Conservation (phyloP, 352 stramenopile species). For the Phytopythium sindhum region DNA sequence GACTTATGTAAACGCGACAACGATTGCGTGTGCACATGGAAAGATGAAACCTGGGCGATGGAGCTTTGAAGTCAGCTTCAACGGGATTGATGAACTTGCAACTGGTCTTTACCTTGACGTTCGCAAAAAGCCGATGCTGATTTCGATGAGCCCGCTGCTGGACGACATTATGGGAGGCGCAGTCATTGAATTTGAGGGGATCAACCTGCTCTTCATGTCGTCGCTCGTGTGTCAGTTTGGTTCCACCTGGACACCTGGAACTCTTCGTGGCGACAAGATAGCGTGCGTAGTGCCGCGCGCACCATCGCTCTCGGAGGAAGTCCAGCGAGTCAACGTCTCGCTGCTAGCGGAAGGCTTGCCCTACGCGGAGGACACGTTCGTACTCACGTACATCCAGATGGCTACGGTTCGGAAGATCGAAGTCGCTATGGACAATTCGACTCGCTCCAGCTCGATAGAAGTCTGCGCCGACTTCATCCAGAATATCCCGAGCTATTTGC, state of each 20-base stretch:
- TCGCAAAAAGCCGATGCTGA: conserved; percentile 16
- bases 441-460: background rate
- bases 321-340: conserved; percentile 25
- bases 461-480: conserved; percentile 1
- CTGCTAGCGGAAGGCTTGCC: conserved; percentile 9
- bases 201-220: conserved; percentile 24
- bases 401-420: conserved; percentile 20
- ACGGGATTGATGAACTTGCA: conserved; percentile 14
- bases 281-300: conserved; percentile 21
- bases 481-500: background rate
- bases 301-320: background rate
- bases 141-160: conserved; percentile 24
- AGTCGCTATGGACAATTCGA: background rate
- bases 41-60: conserved; percentile 17
- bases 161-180: conserved; percentile 31
- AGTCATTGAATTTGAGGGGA: conserved; percentile 24
- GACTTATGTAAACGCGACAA: conserved; percentile 10
- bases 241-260: conserved; percentile 12
- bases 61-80: conserved; percentile 28
- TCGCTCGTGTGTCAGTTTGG: conserved; percentile 39
- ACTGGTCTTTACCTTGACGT: conserved; percentile 21
- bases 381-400: conserved; percentile 24
- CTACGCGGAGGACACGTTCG: conserved; percentile 28
- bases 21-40: conserved; percentile 28
- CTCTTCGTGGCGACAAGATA: conserved; percentile 20